Conservation (phyloP, 805 yeast genomes). For the Candida rishiriensis region DNA sequence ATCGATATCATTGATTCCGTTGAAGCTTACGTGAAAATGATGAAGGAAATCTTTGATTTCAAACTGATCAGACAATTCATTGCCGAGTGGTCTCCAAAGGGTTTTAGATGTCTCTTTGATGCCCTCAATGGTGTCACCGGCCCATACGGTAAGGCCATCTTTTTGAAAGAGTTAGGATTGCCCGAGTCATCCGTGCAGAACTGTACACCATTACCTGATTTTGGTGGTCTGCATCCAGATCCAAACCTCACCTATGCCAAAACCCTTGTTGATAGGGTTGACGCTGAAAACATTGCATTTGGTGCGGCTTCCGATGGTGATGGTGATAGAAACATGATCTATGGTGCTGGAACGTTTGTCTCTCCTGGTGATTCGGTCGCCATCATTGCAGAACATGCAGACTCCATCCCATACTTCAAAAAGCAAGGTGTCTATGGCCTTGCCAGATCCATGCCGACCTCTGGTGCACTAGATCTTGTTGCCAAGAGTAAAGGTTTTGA, state of each 20-base stretch:
- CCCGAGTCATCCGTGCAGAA: slow-evolving; percentile 72
- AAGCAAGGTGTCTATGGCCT: slow-evolving; percentile 84
- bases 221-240: slow-evolving; percentile 97
- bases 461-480: slow-evolving; percentile 89
- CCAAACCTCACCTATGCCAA: slow-evolving; percentile 94
- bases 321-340: slow-evolving; percentile 98
- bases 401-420: slow-evolving; percentile 83
- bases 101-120: slow-evolving; percentile 78
- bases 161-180: slow-evolving; percentile 79
- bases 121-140: slow-evolving; percentile 96
- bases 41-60: slow-evolving; percentile 87
- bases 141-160: slow-evolving; percentile 85
- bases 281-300: slow-evolving; percentile 72
- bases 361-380: slow-evolving; percentile 99
- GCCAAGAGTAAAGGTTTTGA: slow-evolving; percentile 72
- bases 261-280: slow-evolving; percentile 84
- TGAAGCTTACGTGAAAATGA: slow-evolving; percentile 67
- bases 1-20: slow-evolving; percentile 85
- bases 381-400: slow-evolving; percentile 90
- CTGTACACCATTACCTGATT: slow-evolving; percentile 75
- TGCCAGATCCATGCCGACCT: slow-evolving; percentile 97
- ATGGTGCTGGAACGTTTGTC: slow-evolving; percentile 90
- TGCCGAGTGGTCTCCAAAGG: slow-evolving; percentile 40
- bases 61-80: slow-evolving; percentile 72
- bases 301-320: slow-evolving; percentile 99